Percentiles rank a stretch among this genome's conserved stretches.
Evolutionary conservation across 2,329 filamentous ascomycete species (phyloP).

Genomic region (Paecilomyces variotii): DNA sequence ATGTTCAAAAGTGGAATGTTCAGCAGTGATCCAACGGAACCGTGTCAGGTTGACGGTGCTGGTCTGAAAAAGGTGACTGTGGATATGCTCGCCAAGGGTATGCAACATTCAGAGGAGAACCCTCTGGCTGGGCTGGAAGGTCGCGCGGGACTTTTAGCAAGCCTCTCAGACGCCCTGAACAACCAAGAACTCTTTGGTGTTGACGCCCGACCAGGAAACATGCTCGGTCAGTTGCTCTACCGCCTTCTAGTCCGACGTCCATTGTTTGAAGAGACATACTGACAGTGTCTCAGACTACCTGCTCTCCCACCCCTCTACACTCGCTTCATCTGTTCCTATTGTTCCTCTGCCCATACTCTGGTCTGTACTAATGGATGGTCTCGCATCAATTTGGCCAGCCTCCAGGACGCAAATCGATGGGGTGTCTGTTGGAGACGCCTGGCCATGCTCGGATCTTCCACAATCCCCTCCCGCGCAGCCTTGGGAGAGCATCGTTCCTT

Average conservation of each 20-base stretch:
- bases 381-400: slow-evolving; percentile 80
- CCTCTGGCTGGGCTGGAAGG: slow-evolving; percentile 79
- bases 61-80: slow-evolving; percentile 68
- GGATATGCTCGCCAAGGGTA: slow-evolving; percentile 65
- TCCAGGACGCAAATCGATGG: slow-evolving; percentile 83
- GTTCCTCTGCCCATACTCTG: slow-evolving; percentile 81
- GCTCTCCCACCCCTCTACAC: slow-evolving; percentile 82
- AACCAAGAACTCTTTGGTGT: slow-evolving; percentile 78
- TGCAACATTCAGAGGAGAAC: slow-evolving; percentile 78
- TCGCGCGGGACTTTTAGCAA: slow-evolving; percentile 67
- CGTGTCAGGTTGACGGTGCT: slow-evolving; percentile 80
- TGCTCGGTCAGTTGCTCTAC: slow-evolving; percentile 60
- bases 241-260: not conserved
- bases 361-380: slow-evolving; percentile 80
- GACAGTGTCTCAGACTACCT: slow-evolving; percentile 62
- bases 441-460: slow-evolving; percentile 81
- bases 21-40: slow-evolving; percentile 71
- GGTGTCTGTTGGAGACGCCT: slow-evolving; percentile 82
- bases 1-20: slow-evolving; percentile 94
- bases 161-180: slow-evolving; percentile 66
- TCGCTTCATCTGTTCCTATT: slow-evolving; percentile 80
- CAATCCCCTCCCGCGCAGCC: slow-evolving; percentile 55
- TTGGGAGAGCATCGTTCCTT: slow-evolving; percentile 78
- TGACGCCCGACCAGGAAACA: slow-evolving; percentile 80
- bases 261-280: slow-evolving; percentile 3